These are phyloP conservation scores for Pulveroboletus sp. DNA, from an alignment of 1,284 basidiomycete species.

Conservation along the genomic window DNA sequence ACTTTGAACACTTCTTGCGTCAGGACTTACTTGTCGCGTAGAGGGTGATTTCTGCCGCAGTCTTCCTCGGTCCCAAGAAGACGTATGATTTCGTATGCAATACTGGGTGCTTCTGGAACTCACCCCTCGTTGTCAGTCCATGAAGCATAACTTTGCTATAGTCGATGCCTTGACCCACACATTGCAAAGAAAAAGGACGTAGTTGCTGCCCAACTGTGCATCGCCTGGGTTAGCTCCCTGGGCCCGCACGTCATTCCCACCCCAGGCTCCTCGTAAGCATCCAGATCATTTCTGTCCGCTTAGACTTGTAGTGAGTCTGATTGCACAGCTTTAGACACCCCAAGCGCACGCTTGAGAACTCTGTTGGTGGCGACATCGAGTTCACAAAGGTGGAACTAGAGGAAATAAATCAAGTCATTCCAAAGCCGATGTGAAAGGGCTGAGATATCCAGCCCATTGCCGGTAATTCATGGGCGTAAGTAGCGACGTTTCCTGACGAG, in stretches of 20 bases:
- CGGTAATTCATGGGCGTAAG: constrained; percentile 7
- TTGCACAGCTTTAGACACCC: constrained; percentile 10
- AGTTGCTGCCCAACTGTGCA: constrained; percentile 54
- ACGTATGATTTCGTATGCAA: constrained; percentile 19
- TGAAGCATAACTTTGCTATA: constrained; percentile 56
- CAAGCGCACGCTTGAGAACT: constrained; percentile 28
- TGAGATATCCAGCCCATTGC: constrained; percentile 21
- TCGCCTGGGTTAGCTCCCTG: constrained; percentile 54
- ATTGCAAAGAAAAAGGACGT: constrained; percentile 49
- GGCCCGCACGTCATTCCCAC: constrained; percentile 31
- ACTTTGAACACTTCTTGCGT: not conserved
- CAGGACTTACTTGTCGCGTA: not conserved
- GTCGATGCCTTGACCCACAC: constrained; percentile 47
- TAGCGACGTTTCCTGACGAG: not conserved
- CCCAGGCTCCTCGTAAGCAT: constrained; percentile 31
- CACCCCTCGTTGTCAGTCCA: constrained; percentile 34
- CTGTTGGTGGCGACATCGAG: constrained; percentile 18
- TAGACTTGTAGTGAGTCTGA: not conserved
- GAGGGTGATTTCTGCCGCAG: constrained; percentile 33
- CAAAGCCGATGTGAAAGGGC: constrained; percentile 19
- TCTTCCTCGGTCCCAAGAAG: constrained; percentile 36
- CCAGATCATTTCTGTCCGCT: not conserved
- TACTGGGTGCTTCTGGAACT: not conserved
- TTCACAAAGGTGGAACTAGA: constrained; percentile 20
- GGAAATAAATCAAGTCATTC: constrained; percentile 22